Evolutionary conservation across 2,329 filamentous ascomycete genomes (phyloP).

Genomic region (Scorias spongiosa): DNA sequence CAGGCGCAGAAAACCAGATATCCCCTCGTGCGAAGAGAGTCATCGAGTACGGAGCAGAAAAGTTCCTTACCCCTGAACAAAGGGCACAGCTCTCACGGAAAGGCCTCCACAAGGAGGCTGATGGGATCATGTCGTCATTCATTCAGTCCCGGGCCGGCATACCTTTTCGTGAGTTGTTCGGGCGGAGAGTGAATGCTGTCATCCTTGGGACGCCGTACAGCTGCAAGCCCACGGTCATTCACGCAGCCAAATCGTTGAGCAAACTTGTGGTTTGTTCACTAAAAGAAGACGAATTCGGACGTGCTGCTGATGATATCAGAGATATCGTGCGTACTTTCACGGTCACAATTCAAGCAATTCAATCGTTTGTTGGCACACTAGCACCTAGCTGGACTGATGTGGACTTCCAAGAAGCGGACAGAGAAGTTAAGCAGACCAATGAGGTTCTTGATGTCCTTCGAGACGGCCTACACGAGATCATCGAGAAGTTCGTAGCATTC

Average conservation of each 20-base stretch:
- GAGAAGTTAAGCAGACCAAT: conserved; percentile 49
- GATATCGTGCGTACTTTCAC: conserved; percentile 61
- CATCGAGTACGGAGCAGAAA: conserved; percentile 13
- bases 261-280: conserved; percentile 58
- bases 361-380: conserved; percentile 46
- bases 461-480: conserved; percentile 46
- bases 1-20: conserved; percentile 22
- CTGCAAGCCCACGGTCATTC: conserved; percentile 50
- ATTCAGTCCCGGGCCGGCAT: conserved; percentile 42
- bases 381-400: conserved; percentile 69
- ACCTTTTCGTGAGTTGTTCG: conserved; percentile 56
- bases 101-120: conserved; percentile 32
- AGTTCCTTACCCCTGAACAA: conserved; percentile 31
- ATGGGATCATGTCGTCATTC: conserved; percentile 26
- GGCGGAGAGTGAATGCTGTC: conserved; percentile 46
- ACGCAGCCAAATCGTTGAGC: conserved; percentile 50
- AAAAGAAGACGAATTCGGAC: conserved; percentile 67
- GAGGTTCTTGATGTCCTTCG: conserved; percentile 51
- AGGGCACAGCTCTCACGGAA: conserved; percentile 36
- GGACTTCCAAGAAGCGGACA: conserved; percentile 33
- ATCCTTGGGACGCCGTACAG: conserved; percentile 63
- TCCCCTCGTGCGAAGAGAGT: conserved; percentile 21
- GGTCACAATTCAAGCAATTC: conserved; percentile 49
- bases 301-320: conserved; percentile 70
- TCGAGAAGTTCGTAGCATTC: conserved; percentile 62